A percentile compares a stretch with the other conserved stretches of the same genome.
These are phyloP conservation scores for Fusarium newnesense DNA, from an alignment of 2,329 filamentous ascomycete genomes.

Conservation along the genomic window DNA sequence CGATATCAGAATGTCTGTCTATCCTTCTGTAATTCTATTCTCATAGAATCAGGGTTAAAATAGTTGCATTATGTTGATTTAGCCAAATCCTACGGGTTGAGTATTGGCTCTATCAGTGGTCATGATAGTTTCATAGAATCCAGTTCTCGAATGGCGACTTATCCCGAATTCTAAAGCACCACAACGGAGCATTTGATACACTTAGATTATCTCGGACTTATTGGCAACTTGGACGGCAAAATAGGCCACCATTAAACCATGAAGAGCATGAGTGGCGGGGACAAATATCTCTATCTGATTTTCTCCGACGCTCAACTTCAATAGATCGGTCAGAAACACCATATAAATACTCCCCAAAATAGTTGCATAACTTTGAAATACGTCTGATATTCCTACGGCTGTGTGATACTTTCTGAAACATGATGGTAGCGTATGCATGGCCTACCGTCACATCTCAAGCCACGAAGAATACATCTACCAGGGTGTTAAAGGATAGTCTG, in stretches of 20 bases:
- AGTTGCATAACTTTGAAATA: background rate
- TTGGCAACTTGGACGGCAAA: background rate
- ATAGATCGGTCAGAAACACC: background rate
- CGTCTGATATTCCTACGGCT: too few species aligned
- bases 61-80: background rate
- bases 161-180: background rate
- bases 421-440: background rate
- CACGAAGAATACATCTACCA: background rate
- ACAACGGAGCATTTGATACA: too few species aligned
- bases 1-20: fast-evolving
- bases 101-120: too few species aligned
- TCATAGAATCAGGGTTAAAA: background rate
- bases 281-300: background rate
- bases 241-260: background rate
- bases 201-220: background rate
- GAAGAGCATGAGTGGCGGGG: background rate
- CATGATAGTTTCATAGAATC: background rate
- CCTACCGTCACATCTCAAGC: background rate
- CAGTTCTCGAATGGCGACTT: background rate
- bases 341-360: background rate
- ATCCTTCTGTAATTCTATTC: background rate
- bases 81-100: background rate
- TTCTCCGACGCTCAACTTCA: background rate
- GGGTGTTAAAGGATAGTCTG: background rate
- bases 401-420: too few species aligned